Conservation (phyloP, 139 green algal genomes). For the Mesotaenium endlicherianum region DNA sequence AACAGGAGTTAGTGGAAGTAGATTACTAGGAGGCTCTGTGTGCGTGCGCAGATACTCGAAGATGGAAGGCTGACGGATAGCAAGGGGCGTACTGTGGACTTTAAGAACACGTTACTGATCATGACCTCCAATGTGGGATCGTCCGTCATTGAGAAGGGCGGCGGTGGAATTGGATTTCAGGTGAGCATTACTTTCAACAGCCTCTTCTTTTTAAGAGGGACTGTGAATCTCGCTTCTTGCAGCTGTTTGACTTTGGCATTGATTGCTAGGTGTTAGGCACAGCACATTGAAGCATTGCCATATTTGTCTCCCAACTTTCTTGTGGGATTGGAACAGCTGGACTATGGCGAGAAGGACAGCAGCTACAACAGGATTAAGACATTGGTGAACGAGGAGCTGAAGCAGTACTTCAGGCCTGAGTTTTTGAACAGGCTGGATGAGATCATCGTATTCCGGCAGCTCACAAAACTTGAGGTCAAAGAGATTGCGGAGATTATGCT, state of each 20-base stretch:
- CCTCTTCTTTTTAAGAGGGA: too few relatives aligned
- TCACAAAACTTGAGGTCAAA: conserved; percentile 98
- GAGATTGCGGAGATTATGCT: conserved; percentile 99
- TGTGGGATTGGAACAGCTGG: conserved; percentile 36
- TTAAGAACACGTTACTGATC: conserved; percentile 99
- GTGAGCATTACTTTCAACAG: background rate
- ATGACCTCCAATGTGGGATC: conserved; percentile 98
- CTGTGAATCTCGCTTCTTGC: too few relatives aligned
- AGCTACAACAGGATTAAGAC: conserved; percentile 95
- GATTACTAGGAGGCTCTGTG: too few relatives aligned
- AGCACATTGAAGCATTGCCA: background rate
- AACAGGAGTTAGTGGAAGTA: too few relatives aligned
- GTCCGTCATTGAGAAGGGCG: conserved; percentile 92
- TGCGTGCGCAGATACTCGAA: conserved; percentile 84
- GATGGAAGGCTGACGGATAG: conserved; percentile 84
- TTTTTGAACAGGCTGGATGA: conserved; percentile 99
- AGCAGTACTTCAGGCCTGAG: conserved; percentile 97
- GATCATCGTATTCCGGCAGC: conserved; percentile 99
- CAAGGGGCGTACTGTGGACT: conserved; percentile 92
- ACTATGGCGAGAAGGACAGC: conserved; percentile 67
- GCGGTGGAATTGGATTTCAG: conserved; percentile 77
- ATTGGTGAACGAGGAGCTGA: conserved; percentile 98
- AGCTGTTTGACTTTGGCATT: too few relatives aligned
- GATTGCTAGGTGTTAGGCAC: too few relatives aligned
- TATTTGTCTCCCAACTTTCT: background rate